Percentiles rank a stretch among this genome's conserved stretches.
phyloP scores from a whole-genome alignment of 805 yeast species.

The Candida multigemmis region DNA sequence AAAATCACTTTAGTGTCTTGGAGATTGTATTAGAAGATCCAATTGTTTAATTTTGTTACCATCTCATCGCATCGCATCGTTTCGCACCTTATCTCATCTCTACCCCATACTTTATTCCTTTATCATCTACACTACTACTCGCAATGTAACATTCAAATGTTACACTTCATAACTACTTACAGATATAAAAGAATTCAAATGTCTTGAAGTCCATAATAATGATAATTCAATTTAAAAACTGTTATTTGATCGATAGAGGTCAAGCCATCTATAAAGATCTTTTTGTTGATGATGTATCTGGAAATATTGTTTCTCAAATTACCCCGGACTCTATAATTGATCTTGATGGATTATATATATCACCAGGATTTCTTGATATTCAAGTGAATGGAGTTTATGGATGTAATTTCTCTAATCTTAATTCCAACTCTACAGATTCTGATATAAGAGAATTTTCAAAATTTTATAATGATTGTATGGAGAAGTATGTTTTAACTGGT shows the following conservation, averaged over 20 bases:
- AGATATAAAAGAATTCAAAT: no score
- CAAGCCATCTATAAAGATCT: constrained; percentile 25
- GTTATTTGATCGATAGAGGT: constrained; percentile 36
- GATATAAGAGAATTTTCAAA: constrained; percentile 21
- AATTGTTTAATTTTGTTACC: no score
- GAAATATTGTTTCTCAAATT: constrained; percentile 25
- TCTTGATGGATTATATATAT: constrained; percentile 35
- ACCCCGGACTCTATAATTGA: constrained; percentile 20
- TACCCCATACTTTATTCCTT: no score
- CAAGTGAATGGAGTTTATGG: constrained; percentile 55
- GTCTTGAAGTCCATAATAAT: no score
- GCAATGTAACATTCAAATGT: no score
- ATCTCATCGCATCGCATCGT: no score
- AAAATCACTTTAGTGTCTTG: no score
- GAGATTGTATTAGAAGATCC: no score
- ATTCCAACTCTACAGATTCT: constrained; percentile 16
- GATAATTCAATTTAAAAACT: constrained; percentile 35
- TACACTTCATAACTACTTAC: no score
- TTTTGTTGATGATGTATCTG: constrained; percentile 32
- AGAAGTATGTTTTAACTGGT: constrained; percentile 39
- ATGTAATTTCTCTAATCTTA: constrained; percentile 37
- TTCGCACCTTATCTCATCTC: no score
- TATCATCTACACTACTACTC: no score
- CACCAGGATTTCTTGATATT: constrained; percentile 50
- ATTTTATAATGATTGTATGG: constrained; percentile 36